These are phyloP conservation scores for Globisporangium abappressorium DNA, from an alignment of 352 stramenopile species.

Conservation along the genomic window DNA sequence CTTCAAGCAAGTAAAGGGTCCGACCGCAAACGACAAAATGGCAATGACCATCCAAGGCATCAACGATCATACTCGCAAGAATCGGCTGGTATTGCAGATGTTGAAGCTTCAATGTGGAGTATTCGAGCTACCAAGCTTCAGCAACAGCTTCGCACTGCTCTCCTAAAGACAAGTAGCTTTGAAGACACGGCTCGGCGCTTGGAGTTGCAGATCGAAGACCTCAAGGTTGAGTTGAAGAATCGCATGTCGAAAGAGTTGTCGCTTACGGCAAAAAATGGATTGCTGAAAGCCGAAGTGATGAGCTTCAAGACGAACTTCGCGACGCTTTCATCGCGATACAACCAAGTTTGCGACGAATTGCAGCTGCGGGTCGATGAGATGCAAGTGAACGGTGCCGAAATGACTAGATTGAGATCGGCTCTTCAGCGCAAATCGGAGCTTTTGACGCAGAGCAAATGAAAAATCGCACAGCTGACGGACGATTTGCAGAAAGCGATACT, in stretches of 20 bases:
- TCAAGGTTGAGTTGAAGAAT: slow-evolving; percentile 34
- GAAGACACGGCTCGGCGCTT: slow-evolving; percentile 40
- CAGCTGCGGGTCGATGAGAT: slow-evolving; percentile 25
- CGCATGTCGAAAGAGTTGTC: slow-evolving; percentile 29
- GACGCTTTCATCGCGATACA: slow-evolving; percentile 33
- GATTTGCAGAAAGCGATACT: slow-evolving; percentile 27
- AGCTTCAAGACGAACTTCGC: slow-evolving; percentile 29
- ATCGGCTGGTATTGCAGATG: neutral
- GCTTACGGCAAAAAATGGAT: slow-evolving; percentile 22
- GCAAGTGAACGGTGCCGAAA: slow-evolving; percentile 22
- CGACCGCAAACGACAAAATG: neutral
- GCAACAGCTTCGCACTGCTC: slow-evolving; percentile 29
- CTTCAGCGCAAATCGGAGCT: slow-evolving; percentile 54
- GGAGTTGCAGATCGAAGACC: slow-evolving; percentile 34
- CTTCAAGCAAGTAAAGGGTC: neutral
- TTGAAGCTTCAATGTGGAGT: slow-evolving; percentile 19
- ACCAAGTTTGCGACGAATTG: slow-evolving; percentile 27
- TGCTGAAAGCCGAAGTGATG: slow-evolving; percentile 30
- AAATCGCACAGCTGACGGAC: slow-evolving; percentile 22
- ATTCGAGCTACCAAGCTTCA: slow-evolving; percentile 34
- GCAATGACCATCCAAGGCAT: neutral
- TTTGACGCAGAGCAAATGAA: slow-evolving; percentile 36
- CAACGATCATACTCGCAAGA: neutral
- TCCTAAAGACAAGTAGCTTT: slow-evolving; percentile 44
- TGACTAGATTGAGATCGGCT: slow-evolving; percentile 28